A percentile compares a stretch with the other conserved stretches of the same genome.
phyloP scores from a whole-genome alignment of 768 basidiomycete genomes.

The Ramaria sp. region DNA sequence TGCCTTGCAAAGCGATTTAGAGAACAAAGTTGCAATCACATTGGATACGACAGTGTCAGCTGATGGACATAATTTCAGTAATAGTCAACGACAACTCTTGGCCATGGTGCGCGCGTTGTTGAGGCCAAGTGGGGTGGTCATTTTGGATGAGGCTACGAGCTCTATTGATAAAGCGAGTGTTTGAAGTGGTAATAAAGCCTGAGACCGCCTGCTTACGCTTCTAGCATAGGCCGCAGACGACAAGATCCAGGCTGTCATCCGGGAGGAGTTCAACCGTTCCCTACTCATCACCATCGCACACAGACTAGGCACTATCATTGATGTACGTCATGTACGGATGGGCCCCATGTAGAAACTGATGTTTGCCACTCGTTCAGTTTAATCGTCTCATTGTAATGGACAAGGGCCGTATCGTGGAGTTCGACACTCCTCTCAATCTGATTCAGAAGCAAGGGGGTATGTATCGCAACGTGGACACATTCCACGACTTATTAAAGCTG shows the following conservation, averaged over 20 bases:
- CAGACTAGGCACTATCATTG: slow-evolving; percentile 65
- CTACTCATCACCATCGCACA: slow-evolving; percentile 46
- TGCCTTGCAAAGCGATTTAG: no score
- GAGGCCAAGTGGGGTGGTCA: slow-evolving; percentile 58
- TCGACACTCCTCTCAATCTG: slow-evolving; percentile 46
- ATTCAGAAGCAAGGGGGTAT: no score
- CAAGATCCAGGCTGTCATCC: no score
- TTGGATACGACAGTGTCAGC: slow-evolving; percentile 75
- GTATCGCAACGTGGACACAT: no score
- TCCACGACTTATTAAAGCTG: no score
- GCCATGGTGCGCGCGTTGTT: slow-evolving; percentile 78
- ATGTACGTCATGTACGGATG: slow-evolving; percentile 19
- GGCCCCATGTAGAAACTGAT: slow-evolving; percentile 13
- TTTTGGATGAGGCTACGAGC: slow-evolving; percentile 77
- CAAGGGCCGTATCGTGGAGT: slow-evolving; percentile 42
- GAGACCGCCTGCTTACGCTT: no score
- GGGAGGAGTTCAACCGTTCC: slow-evolving; percentile 72
- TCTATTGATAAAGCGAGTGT: slow-evolving; percentile 72
- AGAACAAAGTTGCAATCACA: slow-evolving; percentile 48
- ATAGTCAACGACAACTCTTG: slow-evolving; percentile 82
- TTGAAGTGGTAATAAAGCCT: no score
- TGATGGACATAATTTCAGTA: slow-evolving; percentile 86
- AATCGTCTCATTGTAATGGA: slow-evolving; percentile 19
- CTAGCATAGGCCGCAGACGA: no score
- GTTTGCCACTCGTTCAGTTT: slow-evolving; percentile 15